Conservation (phyloP, 768 basidiomycete genomes). For the Cubamyces sp. region DNA sequence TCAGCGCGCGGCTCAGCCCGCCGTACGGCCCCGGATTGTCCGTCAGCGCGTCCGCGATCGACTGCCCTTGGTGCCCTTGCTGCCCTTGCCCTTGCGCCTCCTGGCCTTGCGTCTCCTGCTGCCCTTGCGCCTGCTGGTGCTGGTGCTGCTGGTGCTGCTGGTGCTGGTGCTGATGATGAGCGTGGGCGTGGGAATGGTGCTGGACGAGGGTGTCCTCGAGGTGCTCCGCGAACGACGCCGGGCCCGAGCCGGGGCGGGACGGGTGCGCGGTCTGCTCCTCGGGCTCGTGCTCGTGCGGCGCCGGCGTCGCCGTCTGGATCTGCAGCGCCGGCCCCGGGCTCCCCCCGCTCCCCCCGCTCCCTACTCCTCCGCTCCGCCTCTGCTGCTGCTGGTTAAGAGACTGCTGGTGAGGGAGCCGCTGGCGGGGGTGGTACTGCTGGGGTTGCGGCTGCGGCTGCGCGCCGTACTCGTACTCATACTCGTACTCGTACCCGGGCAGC, state of each 20-base stretch:
- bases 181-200: background rate
- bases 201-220: constrained; percentile 5
- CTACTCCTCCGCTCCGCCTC: background rate
- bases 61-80: constrained; percentile 14
- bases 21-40: constrained; percentile 22
- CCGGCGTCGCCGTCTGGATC: constrained; percentile 31
- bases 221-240: background rate
- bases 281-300: constrained; percentile 31
- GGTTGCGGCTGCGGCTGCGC: background rate
- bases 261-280: constrained; percentile 40
- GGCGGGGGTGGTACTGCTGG: background rate
- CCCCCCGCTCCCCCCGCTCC: too few species aligned
- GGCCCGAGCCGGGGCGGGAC: constrained; percentile 20
- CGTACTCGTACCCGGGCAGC: background rate
- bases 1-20: constrained; percentile 59
- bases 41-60: constrained; percentile 28
- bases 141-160: constrained; percentile 10
- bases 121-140: too few species aligned
- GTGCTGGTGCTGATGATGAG: constrained; percentile 1
- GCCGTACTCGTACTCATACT: too few species aligned
- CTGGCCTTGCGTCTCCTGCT: too few species aligned
- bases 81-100: background rate
- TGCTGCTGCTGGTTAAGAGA: constrained; percentile 17
- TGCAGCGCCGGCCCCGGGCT: constrained; percentile 25
- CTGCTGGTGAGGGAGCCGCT: background rate